These are phyloP conservation scores for Intubia oerlemansii DNA, from an alignment of 2,329 filamentous ascomycete species.

Conservation along the genomic window DNA sequence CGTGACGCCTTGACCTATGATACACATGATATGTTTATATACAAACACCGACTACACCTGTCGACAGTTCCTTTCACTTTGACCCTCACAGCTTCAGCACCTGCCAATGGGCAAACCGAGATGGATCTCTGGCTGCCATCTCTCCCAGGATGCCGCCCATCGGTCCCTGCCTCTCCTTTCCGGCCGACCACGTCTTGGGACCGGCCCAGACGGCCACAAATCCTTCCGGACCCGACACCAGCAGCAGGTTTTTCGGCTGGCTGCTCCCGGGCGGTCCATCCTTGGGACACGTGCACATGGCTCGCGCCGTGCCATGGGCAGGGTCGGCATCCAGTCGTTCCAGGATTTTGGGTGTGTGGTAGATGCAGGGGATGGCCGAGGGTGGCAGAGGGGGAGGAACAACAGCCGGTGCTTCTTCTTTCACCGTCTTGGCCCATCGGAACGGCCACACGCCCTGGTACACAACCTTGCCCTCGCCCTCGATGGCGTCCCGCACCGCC, in stretches of 20 bases:
- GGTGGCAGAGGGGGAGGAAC: too few relatives aligned
- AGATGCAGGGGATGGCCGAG: conserved; percentile 2
- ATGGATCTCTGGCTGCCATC: conserved; percentile 28
- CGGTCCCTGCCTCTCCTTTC: conserved; percentile 52
- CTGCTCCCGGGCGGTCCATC: conserved; percentile 13
- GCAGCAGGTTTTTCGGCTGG: conserved; percentile 50
- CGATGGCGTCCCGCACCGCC: conserved; percentile 18
- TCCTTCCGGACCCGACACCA: conserved; percentile 79
- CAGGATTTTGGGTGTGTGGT: conserved; percentile 1
- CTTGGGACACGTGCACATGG: conserved; percentile 2
- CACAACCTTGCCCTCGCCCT: not conserved
- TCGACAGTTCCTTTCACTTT: too few relatives aligned
- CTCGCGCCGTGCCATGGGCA: conserved; percentile 7
- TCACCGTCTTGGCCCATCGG: conserved; percentile 3
- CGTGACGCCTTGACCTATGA: too few relatives aligned
- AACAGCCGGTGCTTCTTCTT: not conserved
- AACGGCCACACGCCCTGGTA: conserved; percentile 3
- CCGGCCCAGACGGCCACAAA: conserved; percentile 71
- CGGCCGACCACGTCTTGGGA: conserved; percentile 52
- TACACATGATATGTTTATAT: too few relatives aligned
- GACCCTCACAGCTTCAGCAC: conserved; percentile 34
- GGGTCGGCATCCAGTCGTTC: not conserved
- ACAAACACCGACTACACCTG: too few relatives aligned
- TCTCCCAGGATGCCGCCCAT: conserved; percentile 45
- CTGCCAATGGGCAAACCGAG: conserved; percentile 22